These are phyloP conservation scores for Schizophyllum commune DNA, from an alignment of 1,284 basidiomycete genomes.

Conservation along the genomic window DNA sequence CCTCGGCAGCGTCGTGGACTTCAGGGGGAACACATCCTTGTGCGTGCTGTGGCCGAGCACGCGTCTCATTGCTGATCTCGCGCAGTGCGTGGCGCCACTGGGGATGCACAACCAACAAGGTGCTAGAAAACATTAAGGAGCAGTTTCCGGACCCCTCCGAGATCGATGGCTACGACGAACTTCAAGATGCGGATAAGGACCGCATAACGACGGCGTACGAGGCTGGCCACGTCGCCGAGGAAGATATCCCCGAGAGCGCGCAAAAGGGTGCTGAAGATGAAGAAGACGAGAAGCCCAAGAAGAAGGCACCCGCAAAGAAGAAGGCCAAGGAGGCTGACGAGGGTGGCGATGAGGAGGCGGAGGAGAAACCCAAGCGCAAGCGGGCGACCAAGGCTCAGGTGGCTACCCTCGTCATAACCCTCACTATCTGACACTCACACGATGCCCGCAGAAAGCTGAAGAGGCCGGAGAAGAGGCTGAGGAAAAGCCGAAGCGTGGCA, in stretches of 20 bases:
- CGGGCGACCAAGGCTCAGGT: constrained; percentile 15
- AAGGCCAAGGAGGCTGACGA: constrained; percentile 16
- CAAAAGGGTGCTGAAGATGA: constrained; percentile 45
- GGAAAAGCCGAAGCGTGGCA: constrained; percentile 27
- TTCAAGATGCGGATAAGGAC: constrained; percentile 56
- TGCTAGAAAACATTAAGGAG: constrained; percentile 69
- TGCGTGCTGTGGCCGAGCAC: constrained; percentile 30
- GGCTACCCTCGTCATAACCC: not conserved
- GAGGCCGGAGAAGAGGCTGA: constrained; percentile 20
- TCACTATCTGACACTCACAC: not conserved
- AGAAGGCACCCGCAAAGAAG: constrained; percentile 35
- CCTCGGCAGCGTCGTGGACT: constrained; percentile 70
- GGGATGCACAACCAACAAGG: constrained; percentile 69
- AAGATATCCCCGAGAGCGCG: constrained; percentile 70
- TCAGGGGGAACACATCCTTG: constrained; percentile 67
- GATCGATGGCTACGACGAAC: constrained; percentile 66
- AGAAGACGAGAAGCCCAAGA: constrained; percentile 29
- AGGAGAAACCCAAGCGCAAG: constrained; percentile 22
- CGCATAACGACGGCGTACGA: constrained; percentile 64
- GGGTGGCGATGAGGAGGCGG: constrained; percentile 12
- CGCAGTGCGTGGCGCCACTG: constrained; percentile 72
- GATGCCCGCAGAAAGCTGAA: constrained; percentile 14
- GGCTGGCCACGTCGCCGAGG: constrained; percentile 67
- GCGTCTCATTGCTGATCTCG: constrained; percentile 11
- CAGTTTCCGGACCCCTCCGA: constrained; percentile 49